Percentiles rank a stretch among this genome's conserved stretches.
Evolutionary conservation across 2,329 filamentous ascomycete genomes (phyloP).

Genomic region (Fusarium sacchari): DNA sequence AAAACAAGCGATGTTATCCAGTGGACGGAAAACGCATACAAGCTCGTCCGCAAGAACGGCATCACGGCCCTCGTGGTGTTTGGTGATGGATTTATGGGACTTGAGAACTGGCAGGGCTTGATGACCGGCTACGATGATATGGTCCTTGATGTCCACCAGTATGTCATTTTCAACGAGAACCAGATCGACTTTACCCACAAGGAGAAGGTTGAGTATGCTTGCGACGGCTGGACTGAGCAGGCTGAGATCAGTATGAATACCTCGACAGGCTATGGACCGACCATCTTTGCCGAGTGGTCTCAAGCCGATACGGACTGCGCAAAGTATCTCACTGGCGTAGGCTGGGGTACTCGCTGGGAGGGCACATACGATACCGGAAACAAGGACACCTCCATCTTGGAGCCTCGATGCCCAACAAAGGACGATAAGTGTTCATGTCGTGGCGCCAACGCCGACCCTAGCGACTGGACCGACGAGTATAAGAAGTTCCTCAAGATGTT

Average conservation of each 20-base stretch:
- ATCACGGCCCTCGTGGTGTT: constrained; percentile 80
- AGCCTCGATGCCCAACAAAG: constrained; percentile 77
- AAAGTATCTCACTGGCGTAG: constrained; percentile 86
- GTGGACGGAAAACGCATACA: constrained; percentile 82
- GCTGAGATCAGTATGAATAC: constrained; percentile 76
- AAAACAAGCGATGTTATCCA: constrained; percentile 72
- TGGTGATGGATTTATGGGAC: constrained; percentile 93
- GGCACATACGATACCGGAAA: constrained; percentile 82
- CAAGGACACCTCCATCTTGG: constrained; percentile 67
- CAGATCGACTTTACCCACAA: constrained; percentile 85
- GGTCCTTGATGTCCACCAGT: constrained; percentile 96
- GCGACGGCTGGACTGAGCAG: constrained; percentile 86
- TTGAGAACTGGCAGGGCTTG: constrained; percentile 89
- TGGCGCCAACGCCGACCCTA: constrained; percentile 77
- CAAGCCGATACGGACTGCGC: constrained; percentile 98
- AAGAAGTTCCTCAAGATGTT: constrained; percentile 89
- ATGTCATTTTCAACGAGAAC: constrained; percentile 95
- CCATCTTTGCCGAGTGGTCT: constrained; percentile 95
- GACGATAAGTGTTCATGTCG: constrained; percentile 76
- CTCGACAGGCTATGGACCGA: constrained; percentile 86
- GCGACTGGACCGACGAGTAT: constrained; percentile 75
- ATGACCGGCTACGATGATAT: constrained; percentile 77
- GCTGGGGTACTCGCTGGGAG: constrained; percentile 89
- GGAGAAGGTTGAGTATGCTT: constrained; percentile 87
- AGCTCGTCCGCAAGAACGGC: constrained; percentile 79